Evolutionary conservation across 345 rosid species (phyloP).

Genomic region (Murraya koenigii): DNA sequence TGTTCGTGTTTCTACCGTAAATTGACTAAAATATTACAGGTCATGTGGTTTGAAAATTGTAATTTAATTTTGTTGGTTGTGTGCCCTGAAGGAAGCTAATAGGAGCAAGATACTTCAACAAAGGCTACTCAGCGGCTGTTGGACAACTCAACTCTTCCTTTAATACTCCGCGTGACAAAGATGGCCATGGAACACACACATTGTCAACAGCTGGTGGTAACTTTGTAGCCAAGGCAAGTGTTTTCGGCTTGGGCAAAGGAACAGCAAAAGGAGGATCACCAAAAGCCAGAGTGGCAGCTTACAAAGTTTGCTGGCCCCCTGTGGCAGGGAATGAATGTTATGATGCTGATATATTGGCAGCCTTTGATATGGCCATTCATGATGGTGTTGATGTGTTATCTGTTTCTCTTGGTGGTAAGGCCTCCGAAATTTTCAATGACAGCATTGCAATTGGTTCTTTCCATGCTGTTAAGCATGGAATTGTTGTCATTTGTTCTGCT

Average conservation of each 20-base stretch:
- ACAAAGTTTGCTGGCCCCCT: slow-evolving; percentile 79
- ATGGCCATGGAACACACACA: slow-evolving; percentile 91
- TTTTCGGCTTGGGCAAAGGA: slow-evolving; percentile 56
- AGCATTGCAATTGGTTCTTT: slow-evolving; percentile 73
- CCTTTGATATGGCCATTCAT: slow-evolving; percentile 66
- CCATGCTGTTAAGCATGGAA: slow-evolving; percentile 63
- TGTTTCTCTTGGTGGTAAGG: slow-evolving; percentile 57
- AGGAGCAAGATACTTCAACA: slow-evolving; percentile 57
- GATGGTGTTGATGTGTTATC: slow-evolving; percentile 82
- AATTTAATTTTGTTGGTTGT: not conserved
- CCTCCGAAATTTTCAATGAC: slow-evolving; percentile 47
- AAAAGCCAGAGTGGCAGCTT: slow-evolving; percentile 73
- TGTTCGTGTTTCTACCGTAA: not conserved
- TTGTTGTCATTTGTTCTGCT: slow-evolving; percentile 66
- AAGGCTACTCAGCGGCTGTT: slow-evolving; percentile 41
- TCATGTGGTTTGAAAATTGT: not conserved
- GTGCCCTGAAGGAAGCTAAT: slow-evolving; percentile 63
- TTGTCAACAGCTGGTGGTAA: slow-evolving; percentile 80
- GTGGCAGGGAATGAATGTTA: slow-evolving; percentile 48
- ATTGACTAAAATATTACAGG: not conserved
- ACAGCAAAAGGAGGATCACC: slow-evolving; percentile 91
- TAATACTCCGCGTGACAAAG: slow-evolving; percentile 64
- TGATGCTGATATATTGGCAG: slow-evolving; percentile 71
- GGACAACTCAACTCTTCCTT: slow-evolving; percentile 47
- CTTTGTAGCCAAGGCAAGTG: slow-evolving; percentile 50